Base-by-base conservation (phyloP, 495 filamentous ascomycete genomes). In the Lophium mytilinum region DNA sequence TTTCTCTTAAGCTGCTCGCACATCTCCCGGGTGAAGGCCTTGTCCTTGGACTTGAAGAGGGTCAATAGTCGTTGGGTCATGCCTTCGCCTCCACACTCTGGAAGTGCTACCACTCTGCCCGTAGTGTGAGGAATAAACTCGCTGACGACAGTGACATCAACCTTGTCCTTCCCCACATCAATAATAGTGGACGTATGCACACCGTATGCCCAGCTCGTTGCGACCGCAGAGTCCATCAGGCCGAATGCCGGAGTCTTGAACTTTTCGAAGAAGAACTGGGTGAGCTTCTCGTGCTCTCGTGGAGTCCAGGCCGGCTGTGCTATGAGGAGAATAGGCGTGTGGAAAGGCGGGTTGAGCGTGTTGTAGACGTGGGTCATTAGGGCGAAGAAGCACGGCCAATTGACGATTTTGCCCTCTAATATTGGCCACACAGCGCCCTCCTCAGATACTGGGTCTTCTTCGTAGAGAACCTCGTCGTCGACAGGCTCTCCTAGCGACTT, bases 261-360 rank as follows among this genome's bases (percentile, higher is more conserved):
- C 71, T 90, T 90, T 71, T 97, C 93, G 62, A 98, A 98, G 60
- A 96, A 80, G 72, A 96, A 98, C 55, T 89, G 87, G 4, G 90
- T 85, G 37, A 97, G 80, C 10, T 74, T 75, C 70, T 96, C 90
- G 64, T 84, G 83, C 69, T 96, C 88, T 47, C 83, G 81, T 5
- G 83, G 78, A 9, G 88, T 88, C 88, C 94, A 98, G 46, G 82
- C 81, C 0, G 93, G 93, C 48, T 93, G 84, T 12, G 84, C 73
- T 66, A 98, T 85, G 53, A 98, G 78, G 60, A 98, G 75, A 62
- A 98, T 88, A 1, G 93, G 90, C 0, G 91, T 96, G 72, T 97
- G 93, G 68, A 96, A 89, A 0, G 88, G 88, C 10, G 89, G 89
- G 50, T 87, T 90, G 53, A 98, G 79, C 3, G 84, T 82, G 66